Evolutionary conservation across 73 alveolate genomes (phyloP).

Genomic region (Blepharisma stoltei): DNA sequence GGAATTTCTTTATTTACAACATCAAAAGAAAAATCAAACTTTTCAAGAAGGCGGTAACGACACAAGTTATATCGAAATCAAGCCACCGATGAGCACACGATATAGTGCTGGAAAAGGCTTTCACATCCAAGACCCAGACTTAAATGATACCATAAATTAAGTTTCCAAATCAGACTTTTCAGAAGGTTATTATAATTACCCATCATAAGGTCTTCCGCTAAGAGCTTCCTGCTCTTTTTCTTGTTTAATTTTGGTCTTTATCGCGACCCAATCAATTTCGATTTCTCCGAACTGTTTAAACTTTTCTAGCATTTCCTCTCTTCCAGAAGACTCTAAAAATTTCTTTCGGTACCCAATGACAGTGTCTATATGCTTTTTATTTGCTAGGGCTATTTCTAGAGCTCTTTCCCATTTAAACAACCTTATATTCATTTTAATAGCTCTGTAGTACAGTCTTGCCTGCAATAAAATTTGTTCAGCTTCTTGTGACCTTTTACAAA

Average conservation of each 20-base stretch:
- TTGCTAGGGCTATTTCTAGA: slow-evolving; percentile 74
- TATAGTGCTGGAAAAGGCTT: too few relatives aligned
- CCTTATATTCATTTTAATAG: slow-evolving; percentile 93
- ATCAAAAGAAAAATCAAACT: too few relatives aligned
- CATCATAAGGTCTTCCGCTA: slow-evolving; percentile 34
- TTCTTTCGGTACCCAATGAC: slow-evolving; percentile 87
- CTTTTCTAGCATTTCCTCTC: slow-evolving; percentile 78
- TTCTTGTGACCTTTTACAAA: slow-evolving; percentile 59
- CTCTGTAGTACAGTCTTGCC: slow-evolving; percentile 91
- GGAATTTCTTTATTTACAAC: too few relatives aligned
- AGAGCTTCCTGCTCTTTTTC: slow-evolving; percentile 87
- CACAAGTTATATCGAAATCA: too few relatives aligned
- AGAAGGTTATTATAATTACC: too few relatives aligned
- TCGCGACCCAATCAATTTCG: slow-evolving; percentile 83
- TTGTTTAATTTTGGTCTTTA: slow-evolving; percentile 82
- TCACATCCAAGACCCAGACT: too few relatives aligned
- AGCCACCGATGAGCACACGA: too few relatives aligned
- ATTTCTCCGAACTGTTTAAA: slow-evolving; percentile 70
- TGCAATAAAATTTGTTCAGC: slow-evolving; percentile 67
- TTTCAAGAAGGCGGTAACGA: too few relatives aligned
- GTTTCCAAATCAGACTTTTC: too few relatives aligned
- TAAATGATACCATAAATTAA: too few relatives aligned
- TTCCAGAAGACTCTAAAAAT: slow-evolving; percentile 63
- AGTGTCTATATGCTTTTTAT: slow-evolving; percentile 88
- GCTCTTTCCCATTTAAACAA: slow-evolving; percentile 97